A percentile compares a stretch with the other conserved stretches of the same genome.
Evolutionary conservation across 2,329 filamentous ascomycete genomes (phyloP).

Genomic region (Colletotrichum graminicola): DNA sequence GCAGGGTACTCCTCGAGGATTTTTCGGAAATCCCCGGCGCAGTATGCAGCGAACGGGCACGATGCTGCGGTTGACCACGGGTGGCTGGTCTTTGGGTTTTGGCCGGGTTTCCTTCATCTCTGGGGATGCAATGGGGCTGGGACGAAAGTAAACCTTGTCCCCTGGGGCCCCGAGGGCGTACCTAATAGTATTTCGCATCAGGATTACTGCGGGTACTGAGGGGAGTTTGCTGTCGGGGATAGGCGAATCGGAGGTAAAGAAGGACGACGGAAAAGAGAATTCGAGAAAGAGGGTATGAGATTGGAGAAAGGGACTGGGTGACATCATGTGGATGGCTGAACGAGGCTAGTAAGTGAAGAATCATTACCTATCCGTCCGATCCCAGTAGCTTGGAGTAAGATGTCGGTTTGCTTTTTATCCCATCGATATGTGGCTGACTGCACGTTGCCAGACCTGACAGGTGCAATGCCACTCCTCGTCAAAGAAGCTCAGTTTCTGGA

Average conservation of each 20-base stretch:
- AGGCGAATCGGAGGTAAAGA: neutral
- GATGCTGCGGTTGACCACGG: slow-evolving; percentile 15
- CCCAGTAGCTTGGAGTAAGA: neutral
- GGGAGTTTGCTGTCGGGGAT: neutral
- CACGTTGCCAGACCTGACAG: neutral
- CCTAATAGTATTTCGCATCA: neutral
- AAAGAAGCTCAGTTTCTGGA: neutral
- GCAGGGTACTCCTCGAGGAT: slow-evolving; percentile 40
- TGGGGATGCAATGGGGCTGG: neutral
- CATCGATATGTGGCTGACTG: neutral
- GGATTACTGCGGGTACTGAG: neutral
- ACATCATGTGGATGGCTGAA: slow-evolving; percentile 17
- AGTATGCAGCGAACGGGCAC: slow-evolving; percentile 28
- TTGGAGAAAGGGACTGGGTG: slow-evolving; percentile 7
- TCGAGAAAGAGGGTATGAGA: neutral
- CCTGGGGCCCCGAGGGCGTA: too few species aligned
- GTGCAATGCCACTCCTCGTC: neutral
- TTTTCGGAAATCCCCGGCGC: slow-evolving; percentile 43
- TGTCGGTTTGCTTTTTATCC: neutral
- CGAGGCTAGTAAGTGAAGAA: neutral
- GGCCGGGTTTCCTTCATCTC: slow-evolving; percentile 1
- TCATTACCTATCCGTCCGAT: neutral
- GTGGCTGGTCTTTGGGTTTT: neutral
- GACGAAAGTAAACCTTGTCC: slow-evolving; percentile 16
- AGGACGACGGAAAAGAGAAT: slow-evolving; percentile 1